Percentiles rank a stretch among this genome's conserved stretches.
These are phyloP conservation scores for Dacryopinax spathularia DNA, from an alignment of 768 basidiomycete genomes.

Conservation along the genomic window DNA sequence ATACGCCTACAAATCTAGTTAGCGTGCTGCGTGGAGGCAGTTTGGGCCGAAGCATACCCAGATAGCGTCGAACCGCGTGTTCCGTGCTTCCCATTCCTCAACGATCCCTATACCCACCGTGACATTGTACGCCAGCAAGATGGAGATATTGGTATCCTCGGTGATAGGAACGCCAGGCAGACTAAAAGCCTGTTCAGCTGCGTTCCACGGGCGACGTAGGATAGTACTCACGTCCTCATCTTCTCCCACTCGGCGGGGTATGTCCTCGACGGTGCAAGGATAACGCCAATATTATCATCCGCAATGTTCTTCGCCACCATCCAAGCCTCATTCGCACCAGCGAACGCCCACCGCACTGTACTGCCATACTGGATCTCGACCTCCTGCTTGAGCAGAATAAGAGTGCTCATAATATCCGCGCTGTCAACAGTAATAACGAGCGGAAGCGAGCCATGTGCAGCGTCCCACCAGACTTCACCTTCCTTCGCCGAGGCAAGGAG, in stretches of 20 bases:
- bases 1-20: slow-evolving; percentile 25
- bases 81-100: slow-evolving; percentile 58
- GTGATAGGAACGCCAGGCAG: slow-evolving; percentile 61
- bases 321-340: slow-evolving; percentile 53
- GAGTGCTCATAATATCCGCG: slow-evolving; percentile 54
- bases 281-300: slow-evolving; percentile 46
- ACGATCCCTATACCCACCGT: slow-evolving; percentile 51
- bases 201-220: background rate
- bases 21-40: background rate
- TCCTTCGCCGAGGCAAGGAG: slow-evolving; percentile 33
- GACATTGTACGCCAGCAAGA: slow-evolving; percentile 53
- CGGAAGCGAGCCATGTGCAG: slow-evolving; percentile 37
- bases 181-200: background rate
- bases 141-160: slow-evolving; percentile 41
- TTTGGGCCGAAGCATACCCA: slow-evolving; percentile 45
- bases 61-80: slow-evolving; percentile 62
- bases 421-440: slow-evolving; percentile 49
- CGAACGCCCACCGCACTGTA: slow-evolving; percentile 36
- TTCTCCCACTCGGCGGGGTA: slow-evolving; percentile 63
- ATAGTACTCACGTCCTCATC: slow-evolving; percentile 40
- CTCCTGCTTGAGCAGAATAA: slow-evolving; percentile 51
- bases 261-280: slow-evolving; percentile 50
- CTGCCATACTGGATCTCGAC: slow-evolving; percentile 33
- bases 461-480: slow-evolving; percentile 23
- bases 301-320: slow-evolving; percentile 60